A percentile compares a stretch with the other conserved stretches of the same genome.
Evolutionary conservation across 225 moss, liverwort and hornwort genomes (phyloP).

Genomic region (Takakia lepidozioides): DNA sequence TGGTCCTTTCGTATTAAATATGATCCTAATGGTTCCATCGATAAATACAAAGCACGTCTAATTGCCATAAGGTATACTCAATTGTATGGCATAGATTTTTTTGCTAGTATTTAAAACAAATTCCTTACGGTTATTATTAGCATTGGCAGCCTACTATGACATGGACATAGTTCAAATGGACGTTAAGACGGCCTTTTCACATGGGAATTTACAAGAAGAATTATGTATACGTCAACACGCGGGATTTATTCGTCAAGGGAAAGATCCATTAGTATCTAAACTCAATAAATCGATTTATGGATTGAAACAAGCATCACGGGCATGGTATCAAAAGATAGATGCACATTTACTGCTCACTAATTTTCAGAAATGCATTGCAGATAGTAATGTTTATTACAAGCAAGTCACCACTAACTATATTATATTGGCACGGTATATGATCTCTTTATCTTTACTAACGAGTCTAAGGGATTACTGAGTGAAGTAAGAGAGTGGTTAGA

Average conservation of each 20-base stretch:
- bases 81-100: neutral
- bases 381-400: constrained; percentile 2
- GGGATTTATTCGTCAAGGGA: neutral
- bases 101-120: neutral
- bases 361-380: neutral
- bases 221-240: neutral
- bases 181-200: constrained; percentile 1
- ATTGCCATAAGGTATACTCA: constrained; percentile 1
- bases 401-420: neutral
- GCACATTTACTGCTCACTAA: neutral
- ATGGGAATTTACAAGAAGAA: constrained; percentile 1
- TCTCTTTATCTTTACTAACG: neutral
- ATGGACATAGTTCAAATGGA: neutral
- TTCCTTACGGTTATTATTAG: neutral
- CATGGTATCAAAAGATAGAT: constrained; percentile 2
- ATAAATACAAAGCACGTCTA: neutral
- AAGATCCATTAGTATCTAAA: neutral
- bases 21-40: neutral
- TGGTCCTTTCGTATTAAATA: neutral
- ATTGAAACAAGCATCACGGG: constrained; percentile 1
- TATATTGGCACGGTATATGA: neutral
- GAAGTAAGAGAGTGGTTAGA: neutral
- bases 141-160: constrained; percentile 1
- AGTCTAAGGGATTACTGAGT: neutral
- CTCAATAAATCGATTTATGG: constrained; percentile 3